These are phyloP conservation scores for Aspergillus fumigatiaffinis DNA, from an alignment of 2,329 filamentous ascomycete genomes.

Conservation along the genomic window DNA sequence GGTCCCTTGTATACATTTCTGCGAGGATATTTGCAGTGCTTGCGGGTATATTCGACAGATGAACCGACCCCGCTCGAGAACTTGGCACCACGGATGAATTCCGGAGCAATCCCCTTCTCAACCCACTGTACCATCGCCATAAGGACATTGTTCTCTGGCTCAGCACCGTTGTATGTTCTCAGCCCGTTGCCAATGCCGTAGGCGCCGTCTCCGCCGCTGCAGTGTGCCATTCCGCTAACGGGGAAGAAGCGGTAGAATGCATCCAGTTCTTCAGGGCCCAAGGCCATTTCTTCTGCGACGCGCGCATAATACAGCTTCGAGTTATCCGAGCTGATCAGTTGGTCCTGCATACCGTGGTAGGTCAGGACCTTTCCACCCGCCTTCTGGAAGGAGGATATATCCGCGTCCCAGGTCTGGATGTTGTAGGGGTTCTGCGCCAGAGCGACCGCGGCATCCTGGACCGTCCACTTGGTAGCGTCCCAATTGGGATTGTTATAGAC, in stretches of 20 bases:
- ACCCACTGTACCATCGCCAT: slow-evolving; percentile 49
- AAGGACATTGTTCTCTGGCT: slow-evolving; percentile 46
- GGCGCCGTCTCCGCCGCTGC: slow-evolving; percentile 40
- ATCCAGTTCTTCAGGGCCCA: slow-evolving; percentile 30
- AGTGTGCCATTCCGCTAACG: slow-evolving; percentile 55
- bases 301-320: slow-evolving; percentile 51
- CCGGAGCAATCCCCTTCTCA: slow-evolving; percentile 40
- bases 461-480: slow-evolving; percentile 35
- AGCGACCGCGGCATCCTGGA: slow-evolving; percentile 36
- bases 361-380: slow-evolving; percentile 40
- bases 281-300: slow-evolving; percentile 38
- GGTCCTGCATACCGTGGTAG: slow-evolving; percentile 43
- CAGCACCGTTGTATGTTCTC: slow-evolving; percentile 15
- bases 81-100: slow-evolving; percentile 43
- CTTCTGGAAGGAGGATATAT: slow-evolving; percentile 46
- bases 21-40: slow-evolving; percentile 43
- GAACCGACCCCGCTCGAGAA: slow-evolving; percentile 38
- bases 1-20: slow-evolving; percentile 31
- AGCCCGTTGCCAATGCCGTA: slow-evolving; percentile 38
- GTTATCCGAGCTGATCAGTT: slow-evolving; percentile 51
- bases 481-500: slow-evolving; percentile 41
- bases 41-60: slow-evolving; percentile 42
- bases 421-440: slow-evolving; percentile 44
- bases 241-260: slow-evolving; percentile 48
- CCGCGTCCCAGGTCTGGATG: slow-evolving; percentile 47